Evolutionary conservation across 164 flowering plant species (phyloP), one percentile per base, ranked within the genome.

Genomic region (Chimonanthus salicifolius): DNA sequence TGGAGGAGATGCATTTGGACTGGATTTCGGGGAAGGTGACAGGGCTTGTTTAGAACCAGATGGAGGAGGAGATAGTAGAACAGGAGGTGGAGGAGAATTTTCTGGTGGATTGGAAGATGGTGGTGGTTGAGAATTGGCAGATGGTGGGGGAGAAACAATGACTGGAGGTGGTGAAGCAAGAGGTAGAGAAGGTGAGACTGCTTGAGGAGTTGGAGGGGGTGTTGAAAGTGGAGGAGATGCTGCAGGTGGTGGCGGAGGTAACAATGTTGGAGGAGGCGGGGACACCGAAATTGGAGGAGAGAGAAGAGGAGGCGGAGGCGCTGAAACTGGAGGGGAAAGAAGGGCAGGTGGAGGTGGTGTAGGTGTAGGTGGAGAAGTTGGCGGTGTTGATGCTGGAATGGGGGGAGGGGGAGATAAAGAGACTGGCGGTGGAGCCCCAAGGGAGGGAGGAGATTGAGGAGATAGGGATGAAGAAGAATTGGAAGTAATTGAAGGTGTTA

Each of bases 71-170:
- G 90, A 80, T 21, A 82, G 82, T 46, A 75, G 60, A 49, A 79
- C 75, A 3, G 88, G 85, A 4, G 90, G 89, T 1, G 88, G 81
- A 5, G 86, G 86, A 16, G 89, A 67, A 68, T 67, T 78, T 62
- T 45, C 13, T 76, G 89, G 86, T 21, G 89, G 84, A 2, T 48
- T 72, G 47, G 78, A 18, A 8, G 82, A 7, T 44, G 75, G 16
- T 0, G 71, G 75, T 43, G 75, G 75, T 44, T 69, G 73, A 21
- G 51, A 73, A 71, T 62, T 70, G 48, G 83, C 21, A 6, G 78
- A 71, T 8, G 77, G 70, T 58, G 80, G 84, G 68, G 86, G 76
- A 3, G 84, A 70, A 58, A 6, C 16, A 58, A 18, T 48, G 6
- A 16, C 71, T 8, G 85, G 77, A 15, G 86, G 79, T n/a, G 81